phyloP scores from a whole-genome alignment of 257 asterid species.

The Coffea canephora region DNA sequence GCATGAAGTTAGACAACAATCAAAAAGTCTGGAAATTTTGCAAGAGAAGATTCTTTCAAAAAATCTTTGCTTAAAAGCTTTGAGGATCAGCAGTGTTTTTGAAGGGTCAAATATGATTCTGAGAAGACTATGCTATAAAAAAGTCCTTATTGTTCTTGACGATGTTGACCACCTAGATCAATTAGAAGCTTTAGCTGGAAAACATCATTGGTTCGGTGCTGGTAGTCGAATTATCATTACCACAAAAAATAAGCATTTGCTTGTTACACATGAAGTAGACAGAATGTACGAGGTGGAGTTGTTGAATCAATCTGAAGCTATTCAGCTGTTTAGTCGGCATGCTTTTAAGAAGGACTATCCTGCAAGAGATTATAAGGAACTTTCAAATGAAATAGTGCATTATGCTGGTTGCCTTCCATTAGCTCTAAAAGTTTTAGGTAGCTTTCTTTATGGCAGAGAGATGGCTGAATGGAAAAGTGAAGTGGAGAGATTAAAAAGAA shows the following conservation, averaged over 20 bases:
- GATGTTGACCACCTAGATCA: conserved; percentile 2
- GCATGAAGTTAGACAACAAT: too few relatives aligned
- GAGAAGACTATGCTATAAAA: neutral
- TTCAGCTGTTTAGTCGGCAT: neutral
- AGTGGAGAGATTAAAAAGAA: neutral
- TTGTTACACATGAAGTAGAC: neutral
- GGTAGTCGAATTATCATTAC: conserved; percentile 19
- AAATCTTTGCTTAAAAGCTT: neutral
- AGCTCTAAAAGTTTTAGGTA: neutral
- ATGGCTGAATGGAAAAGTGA: neutral
- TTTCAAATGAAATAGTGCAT: too few relatives aligned
- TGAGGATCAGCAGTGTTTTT: neutral
- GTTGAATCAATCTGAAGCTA: neutral
- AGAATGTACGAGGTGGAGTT: neutral
- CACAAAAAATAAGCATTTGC: conserved; percentile 4
- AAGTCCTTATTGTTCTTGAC: conserved; percentile 7
- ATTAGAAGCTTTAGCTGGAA: neutral
- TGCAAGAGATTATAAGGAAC: too few relatives aligned
- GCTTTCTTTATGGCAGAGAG: neutral
- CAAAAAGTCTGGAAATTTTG: neutral
- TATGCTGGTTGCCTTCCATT: too few relatives aligned
- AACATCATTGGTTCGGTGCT: conserved; percentile 1
- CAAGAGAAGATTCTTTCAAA: neutral
- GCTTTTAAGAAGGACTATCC: neutral
- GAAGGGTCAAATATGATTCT: neutral